Percentiles rank a stretch among this genome's conserved stretches.
Conservation (phyloP, 306 rosid genomes). For the Cotoneaster glaucophyllus region DNA sequence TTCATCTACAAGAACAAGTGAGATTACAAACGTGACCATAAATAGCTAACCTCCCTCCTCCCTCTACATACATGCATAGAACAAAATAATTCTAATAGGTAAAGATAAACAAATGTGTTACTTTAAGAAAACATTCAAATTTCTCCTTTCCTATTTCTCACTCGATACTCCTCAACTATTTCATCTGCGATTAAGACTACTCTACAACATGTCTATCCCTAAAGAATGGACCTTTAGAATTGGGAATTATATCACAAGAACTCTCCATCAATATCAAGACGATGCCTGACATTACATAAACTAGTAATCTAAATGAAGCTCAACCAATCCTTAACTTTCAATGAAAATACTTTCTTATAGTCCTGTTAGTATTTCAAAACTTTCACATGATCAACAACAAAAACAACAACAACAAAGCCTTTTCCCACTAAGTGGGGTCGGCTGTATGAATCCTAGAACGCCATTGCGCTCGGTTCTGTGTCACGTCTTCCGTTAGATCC, state of each 20-base stretch:
- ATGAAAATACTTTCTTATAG: not conserved
- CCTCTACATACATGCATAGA: not conserved
- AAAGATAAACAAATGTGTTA: not conserved
- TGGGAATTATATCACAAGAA: not conserved
- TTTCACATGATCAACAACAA: not conserved
- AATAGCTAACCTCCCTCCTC: not conserved
- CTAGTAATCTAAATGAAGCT: not conserved
- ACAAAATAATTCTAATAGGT: not conserved
- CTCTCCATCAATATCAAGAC: not conserved
- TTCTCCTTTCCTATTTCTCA: not conserved
- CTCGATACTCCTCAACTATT: not conserved
- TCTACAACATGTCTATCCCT: not conserved
- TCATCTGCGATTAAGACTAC: not conserved
- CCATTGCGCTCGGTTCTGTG: too few species aligned
- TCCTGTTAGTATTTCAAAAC: not conserved
- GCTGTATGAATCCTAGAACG: too few species aligned
- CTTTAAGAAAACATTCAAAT: not conserved
- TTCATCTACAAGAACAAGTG: constrained; percentile 54
- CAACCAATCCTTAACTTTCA: not conserved
- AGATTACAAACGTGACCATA: constrained; percentile 7
- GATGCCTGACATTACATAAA: not conserved
- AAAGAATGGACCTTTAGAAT: too few species aligned
- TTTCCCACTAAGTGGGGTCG: too few species aligned
- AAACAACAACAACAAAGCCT: too few species aligned
- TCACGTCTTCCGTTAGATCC: too few species aligned